Percentiles rank a stretch among this genome's conserved stretches.
Evolutionary conservation across 179 eudicot genomes (phyloP).

Genomic region (Beta macrorhiza): DNA sequence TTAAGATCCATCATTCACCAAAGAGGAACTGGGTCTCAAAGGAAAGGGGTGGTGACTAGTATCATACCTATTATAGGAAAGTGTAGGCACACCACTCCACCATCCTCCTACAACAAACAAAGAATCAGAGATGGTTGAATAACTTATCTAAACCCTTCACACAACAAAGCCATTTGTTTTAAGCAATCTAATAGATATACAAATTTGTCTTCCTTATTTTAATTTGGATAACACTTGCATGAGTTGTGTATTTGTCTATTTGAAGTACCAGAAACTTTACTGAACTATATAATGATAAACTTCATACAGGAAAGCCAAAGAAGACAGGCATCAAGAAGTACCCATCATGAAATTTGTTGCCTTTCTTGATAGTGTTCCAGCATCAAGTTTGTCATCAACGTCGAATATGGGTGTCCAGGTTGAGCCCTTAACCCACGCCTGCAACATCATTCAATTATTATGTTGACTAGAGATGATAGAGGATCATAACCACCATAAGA

Average conservation of each 20-base stretch:
- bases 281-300: not conserved
- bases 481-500: not conserved
- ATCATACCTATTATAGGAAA: conserved; percentile 64
- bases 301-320: not conserved
- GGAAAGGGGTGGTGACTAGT: not conserved
- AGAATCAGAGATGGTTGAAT: not conserved
- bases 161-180: not conserved
- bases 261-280: not conserved
- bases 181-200: not conserved
- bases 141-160: not conserved
- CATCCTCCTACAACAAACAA: conserved; percentile 73
- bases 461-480: not conserved
- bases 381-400: conserved; percentile 53
- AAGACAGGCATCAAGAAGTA: conserved; percentile 29
- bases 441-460: conserved; percentile 15
- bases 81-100: conserved; percentile 98
- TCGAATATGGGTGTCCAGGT: conserved; percentile 89
- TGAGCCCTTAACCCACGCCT: conserved; percentile 98
- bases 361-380: conserved; percentile 64
- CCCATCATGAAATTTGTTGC: conserved; percentile 82
- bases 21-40: not conserved
- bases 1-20: not conserved
- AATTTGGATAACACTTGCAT: not conserved
- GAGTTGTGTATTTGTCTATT: not conserved
- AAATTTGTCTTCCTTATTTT: not conserved